Conservation (phyloP, 805 yeast species). For the Torulaspora microellipsoides region DNA sequence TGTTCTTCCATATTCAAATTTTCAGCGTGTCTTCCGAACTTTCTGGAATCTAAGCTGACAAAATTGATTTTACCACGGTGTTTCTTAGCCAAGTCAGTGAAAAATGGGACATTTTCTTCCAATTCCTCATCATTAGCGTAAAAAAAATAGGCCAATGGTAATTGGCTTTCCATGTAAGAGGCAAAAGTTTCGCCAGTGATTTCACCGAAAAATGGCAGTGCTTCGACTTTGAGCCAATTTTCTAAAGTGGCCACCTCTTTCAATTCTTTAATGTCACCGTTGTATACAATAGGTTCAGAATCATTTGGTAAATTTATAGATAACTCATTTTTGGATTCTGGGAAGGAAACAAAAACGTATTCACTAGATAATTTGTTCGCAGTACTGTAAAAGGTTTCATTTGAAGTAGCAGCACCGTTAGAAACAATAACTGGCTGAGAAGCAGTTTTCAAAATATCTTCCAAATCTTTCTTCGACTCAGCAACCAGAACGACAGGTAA, state of each 20-base stretch:
- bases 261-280: constrained; percentile 23
- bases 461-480: constrained; percentile 46
- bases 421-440: constrained; percentile 57
- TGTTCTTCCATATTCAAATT: constrained; percentile 77
- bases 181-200: constrained; percentile 74
- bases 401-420: constrained; percentile 40
- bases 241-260: constrained; percentile 43
- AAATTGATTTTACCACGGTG: constrained; percentile 78
- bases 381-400: constrained; percentile 53
- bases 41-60: constrained; percentile 79
- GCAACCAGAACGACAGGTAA: constrained; percentile 65
- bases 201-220: constrained; percentile 43
- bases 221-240: constrained; percentile 33
- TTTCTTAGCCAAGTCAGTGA: constrained; percentile 64
- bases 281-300: constrained; percentile 31
- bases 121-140: constrained; percentile 67
- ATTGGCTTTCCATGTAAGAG: constrained; percentile 61
- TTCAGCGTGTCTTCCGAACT: constrained; percentile 82
- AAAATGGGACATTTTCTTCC: constrained; percentile 45
- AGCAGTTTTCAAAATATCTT: constrained; percentile 38
- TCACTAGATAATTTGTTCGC: constrained; percentile 66
- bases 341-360: constrained; percentile 50
- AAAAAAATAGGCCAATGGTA: constrained; percentile 88
- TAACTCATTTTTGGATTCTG: constrained; percentile 33
- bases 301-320: constrained; percentile 31